Percentiles rank a stretch among this genome's conserved stretches.
These are phyloP conservation scores for Pyrenochaeta sp. DNA, from an alignment of 2,329 filamentous ascomycete species.

Conservation along the genomic window DNA sequence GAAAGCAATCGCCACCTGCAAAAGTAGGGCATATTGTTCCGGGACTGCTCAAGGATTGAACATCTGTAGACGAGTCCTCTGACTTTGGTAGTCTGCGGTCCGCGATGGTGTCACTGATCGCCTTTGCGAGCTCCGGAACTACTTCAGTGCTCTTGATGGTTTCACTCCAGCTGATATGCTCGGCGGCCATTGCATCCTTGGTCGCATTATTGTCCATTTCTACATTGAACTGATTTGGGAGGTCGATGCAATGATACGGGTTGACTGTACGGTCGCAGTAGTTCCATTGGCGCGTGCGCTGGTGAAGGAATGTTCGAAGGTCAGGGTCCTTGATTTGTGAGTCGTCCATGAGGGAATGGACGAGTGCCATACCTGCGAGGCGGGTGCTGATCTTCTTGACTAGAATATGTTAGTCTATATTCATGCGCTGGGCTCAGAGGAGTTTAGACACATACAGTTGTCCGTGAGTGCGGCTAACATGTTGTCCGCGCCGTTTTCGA, in stretches of 20 bases:
- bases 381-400: conserved; percentile 33
- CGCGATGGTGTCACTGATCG: conserved; percentile 5
- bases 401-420: conserved; percentile 17
- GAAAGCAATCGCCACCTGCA: conserved; percentile 68
- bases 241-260: conserved; percentile 29
- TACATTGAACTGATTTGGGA: conserved; percentile 28
- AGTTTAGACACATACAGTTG: conserved; percentile 54
- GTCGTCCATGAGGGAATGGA: conserved; percentile 29
- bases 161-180: conserved; percentile 24
- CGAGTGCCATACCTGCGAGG: conserved; percentile 42
- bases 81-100: background rate
- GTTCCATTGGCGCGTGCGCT: conserved; percentile 44
- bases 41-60: conserved; percentile 17
- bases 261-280: conserved; percentile 18
- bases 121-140: conserved; percentile 9
- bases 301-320: conserved; percentile 39
- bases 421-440: background rate
- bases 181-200: background rate
- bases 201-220: background rate
- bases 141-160: conserved; percentile 1
- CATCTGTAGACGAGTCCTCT: background rate
- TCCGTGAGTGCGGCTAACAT: conserved; percentile 66
- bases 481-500: conserved; percentile 70
- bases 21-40: conserved; percentile 58
- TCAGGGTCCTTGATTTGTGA: conserved; percentile 31